phyloP scores from a whole-genome alignment of 2,329 filamentous ascomycete species.

The Colletotrichum sp. region DNA sequence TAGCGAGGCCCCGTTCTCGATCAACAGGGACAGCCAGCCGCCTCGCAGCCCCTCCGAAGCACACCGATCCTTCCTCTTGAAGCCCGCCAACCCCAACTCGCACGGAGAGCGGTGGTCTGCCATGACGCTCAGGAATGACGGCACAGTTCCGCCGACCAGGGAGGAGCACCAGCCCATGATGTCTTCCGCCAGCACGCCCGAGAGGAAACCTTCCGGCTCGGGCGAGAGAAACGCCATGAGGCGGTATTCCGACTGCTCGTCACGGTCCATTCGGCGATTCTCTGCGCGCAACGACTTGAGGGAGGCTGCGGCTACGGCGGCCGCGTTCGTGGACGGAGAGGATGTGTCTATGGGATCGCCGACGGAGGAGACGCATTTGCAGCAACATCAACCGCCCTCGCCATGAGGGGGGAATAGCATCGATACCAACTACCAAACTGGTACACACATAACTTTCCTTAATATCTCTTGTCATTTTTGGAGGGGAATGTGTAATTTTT shows the following conservation, averaged over 20 bases:
- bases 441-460: neutral
- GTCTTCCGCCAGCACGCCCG: constrained; percentile 5
- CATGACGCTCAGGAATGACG: constrained; percentile 11
- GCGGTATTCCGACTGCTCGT: constrained; percentile 12
- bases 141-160: neutral
- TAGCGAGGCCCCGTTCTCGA: constrained; percentile 7
- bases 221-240: constrained; percentile 8
- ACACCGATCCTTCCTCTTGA: constrained; percentile 11
- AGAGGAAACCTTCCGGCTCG: neutral
- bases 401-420: neutral
- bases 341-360: neutral
- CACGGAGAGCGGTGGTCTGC: constrained; percentile 13
- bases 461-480: neutral
- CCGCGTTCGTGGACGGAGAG: constrained; percentile 6
- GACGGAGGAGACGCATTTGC: constrained; percentile 7
- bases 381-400: neutral
- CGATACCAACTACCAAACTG: neutral
- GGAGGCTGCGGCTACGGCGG: constrained; percentile 14
- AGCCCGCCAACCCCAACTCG: constrained; percentile 4
- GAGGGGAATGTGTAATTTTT: neutral
- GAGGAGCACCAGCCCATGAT: neutral
- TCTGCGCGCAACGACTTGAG: constrained; percentile 13
- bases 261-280: constrained; percentile 11
- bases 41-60: neutral
- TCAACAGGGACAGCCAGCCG: neutral